Evolutionary conservation across 2,329 filamentous ascomycete species (phyloP), one percentile per base, ranked within the genome.

Genomic region (Colletotrichum paranaense): DNA sequence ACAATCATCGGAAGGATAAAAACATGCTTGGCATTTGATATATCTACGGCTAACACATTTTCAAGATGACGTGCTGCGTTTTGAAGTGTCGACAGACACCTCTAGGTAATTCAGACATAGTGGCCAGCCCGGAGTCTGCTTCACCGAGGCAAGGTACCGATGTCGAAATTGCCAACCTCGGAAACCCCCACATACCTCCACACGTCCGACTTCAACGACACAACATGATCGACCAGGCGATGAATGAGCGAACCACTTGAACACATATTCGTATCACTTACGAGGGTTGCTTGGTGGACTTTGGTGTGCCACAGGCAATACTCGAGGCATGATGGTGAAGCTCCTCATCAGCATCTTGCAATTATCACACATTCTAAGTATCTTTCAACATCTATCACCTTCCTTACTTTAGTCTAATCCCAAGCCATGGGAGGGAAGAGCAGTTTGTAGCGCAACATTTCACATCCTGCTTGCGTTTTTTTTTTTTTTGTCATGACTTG

Each of bases 91-190:
- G 19, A 24, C n/a, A n/a, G 24, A 24, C 24, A 28, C n/a, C 28
- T 35, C 16, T 19, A 14, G 38, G 38, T 42, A 19, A 6, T 42
- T 42, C 38, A 42, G 16, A 42, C 38, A 2, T 19, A 42, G 38
- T 42, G 38, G 14, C 5, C 16, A 42, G 14, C 38, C n/a, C 62
- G 26, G 62, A 24, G 28, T 55, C 14, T 64, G 62, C 30, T 38
- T 64, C 46, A 55, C 62, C 62, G 32, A 64, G 62, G n/a, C 62
- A 64, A 55, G 30, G 49, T 52, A n/a, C 62, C 28, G 30, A 55
- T 55, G 62, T 64, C 62, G 62, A 64, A 38, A 64, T 55, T 64
- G 49, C 46, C 62, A 64, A 64, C 62, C 30, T 64, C 62, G 32
- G 49, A 22, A 28, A 64, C 52, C 62, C 9, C 49, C 49, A 53